Base-by-base conservation (phyloP, 306 rosid species). In the Benincasa hispida region DNA sequence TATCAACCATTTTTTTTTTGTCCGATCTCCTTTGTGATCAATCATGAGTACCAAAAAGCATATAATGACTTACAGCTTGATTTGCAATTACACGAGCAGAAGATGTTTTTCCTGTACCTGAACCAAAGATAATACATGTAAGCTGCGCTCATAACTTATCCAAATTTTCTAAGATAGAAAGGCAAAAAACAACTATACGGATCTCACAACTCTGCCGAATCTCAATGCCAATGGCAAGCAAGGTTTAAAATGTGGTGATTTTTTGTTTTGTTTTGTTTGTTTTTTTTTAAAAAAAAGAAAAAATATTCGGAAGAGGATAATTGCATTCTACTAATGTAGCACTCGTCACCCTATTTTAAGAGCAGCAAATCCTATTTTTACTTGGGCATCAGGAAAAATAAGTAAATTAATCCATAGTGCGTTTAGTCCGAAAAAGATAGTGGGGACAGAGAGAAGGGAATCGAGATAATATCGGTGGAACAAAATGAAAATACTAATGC, bases 21-120 rank as follows among this genome's bases (percentile, higher is more conserved):
- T 3, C 6, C 5, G 12, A 32, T 61, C 14, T 62, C 22, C 2
- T 7, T 15, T 62, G 8, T 5, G 45, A 30, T 62, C 12, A 28
- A 42, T 70, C 57, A 70, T 47, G 76, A 8, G 6, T 15, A 28
- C 32, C 17, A 32, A 51, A 10, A n/a, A 82, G 67, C 78, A 77
- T 70, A 72, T 41, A 77, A 80, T 39, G 55, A 66, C 91, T 86
- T 82, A 93, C 98, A 76, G 91, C 91, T 82, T 93, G 96, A 79
- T 83, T 88, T 78, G 98, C 97, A 84, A 93, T 91, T 62, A 91
- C 96, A 79, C 97, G 97, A 76, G 98, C 98, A 86, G 85, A 89
- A 34, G 98, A 91, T 66, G 98, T 93, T 82, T 93, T 93, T 68
- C 98, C 98, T 18, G 97, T 93, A 79, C 98, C 98, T 93, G 90